Evolutionary conservation across 179 eudicot genomes (phyloP), one percentile per base, ranked within the genome.

Genomic region (Actinidia polygama): DNA sequence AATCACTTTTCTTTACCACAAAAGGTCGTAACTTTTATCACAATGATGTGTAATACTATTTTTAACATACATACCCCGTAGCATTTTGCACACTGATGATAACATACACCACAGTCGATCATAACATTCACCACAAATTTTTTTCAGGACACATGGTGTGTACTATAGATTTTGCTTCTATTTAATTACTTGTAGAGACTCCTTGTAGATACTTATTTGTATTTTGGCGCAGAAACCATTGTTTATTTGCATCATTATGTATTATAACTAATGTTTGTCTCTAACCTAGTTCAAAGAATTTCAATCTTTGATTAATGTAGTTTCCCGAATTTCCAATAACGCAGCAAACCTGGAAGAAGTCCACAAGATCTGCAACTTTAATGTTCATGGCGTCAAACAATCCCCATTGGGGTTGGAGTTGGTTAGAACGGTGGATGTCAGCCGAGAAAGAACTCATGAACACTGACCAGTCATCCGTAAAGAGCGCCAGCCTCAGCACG

Each of bases 401-500:
- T 85, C 95, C 99, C 16, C 99, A 94, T 50, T 94, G 98, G 99
- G 99, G 98, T 19, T 94, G 99, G 99, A 93, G 99, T 87, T 94
- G 98, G 99, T 83, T 95, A 83, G 99, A 95, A 72, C 83, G 98
- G 62, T 95, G 97, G 96, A 87, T 91, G 90, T 95, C 94, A 10
- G 91, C 86, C 24, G 94, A 89, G 47, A 93, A 93, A 78, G 94
- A 87, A n/a, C 81, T 81, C 24, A 89, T 30, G 36, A 30, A 87
- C 83, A 87, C 78, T 10, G 89, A 89, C 40, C 78, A 81, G 4
- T 79, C 80, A 79, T 91, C 96, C 1, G 19, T 79, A 7, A 94
- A 85, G 64, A 85, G 73, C 51, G 67, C 85, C 74, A 72, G 79
- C 81, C 80, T 73, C 62, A 80, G 70, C 82, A 74, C 78, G 12